Percentiles rank a stretch among this genome's conserved stretches.
These are phyloP conservation scores for Ogataea nonfermentans DNA, from an alignment of 805 yeast species.

Conservation along the genomic window DNA sequence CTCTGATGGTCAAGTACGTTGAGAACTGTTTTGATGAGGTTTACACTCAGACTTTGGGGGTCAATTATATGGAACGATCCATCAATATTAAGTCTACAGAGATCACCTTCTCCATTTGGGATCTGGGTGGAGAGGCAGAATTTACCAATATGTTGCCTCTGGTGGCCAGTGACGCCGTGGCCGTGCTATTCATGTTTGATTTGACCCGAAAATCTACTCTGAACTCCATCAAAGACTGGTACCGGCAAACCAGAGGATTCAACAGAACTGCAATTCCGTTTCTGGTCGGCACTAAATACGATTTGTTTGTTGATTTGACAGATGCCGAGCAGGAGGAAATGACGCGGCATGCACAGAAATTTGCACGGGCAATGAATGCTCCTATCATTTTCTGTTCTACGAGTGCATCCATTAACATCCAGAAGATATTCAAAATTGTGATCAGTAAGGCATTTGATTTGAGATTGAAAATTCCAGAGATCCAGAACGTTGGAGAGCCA, in stretches of 20 bases:
- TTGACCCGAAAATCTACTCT: slow-evolving; percentile 81
- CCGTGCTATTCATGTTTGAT: slow-evolving; percentile 87
- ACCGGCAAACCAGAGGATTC: slow-evolving; percentile 83
- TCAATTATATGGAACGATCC: slow-evolving; percentile 89
- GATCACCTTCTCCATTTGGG: slow-evolving; percentile 91
- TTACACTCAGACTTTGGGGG: slow-evolving; percentile 92
- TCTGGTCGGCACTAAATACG: slow-evolving; percentile 91
- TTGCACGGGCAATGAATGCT: slow-evolving; percentile 87
- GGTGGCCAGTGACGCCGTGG: slow-evolving; percentile 89
- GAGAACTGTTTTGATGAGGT: slow-evolving; percentile 90
- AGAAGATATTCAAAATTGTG: slow-evolving; percentile 88
- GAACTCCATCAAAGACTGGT: slow-evolving; percentile 92
- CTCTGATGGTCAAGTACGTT: slow-evolving; percentile 95
- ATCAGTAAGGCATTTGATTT: slow-evolving; percentile 89
- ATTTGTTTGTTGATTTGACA: slow-evolving; percentile 75
- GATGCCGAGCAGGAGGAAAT: slow-evolving; percentile 80
- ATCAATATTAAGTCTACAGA: slow-evolving; percentile 82
- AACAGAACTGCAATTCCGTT: slow-evolving; percentile 90
- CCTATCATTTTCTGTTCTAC: slow-evolving; percentile 85
- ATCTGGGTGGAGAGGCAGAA: slow-evolving; percentile 92
- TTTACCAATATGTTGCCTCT: slow-evolving; percentile 93
- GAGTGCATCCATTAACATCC: slow-evolving; percentile 87
- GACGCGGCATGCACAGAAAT: slow-evolving; percentile 76
- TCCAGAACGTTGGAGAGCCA: slow-evolving; percentile 87
- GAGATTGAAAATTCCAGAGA: slow-evolving; percentile 78